Percentiles rank a stretch among this genome's conserved stretches.
Conservation (phyloP, 495 filamentous ascomycete genomes). For the Neurospora sublineolata region DNA sequence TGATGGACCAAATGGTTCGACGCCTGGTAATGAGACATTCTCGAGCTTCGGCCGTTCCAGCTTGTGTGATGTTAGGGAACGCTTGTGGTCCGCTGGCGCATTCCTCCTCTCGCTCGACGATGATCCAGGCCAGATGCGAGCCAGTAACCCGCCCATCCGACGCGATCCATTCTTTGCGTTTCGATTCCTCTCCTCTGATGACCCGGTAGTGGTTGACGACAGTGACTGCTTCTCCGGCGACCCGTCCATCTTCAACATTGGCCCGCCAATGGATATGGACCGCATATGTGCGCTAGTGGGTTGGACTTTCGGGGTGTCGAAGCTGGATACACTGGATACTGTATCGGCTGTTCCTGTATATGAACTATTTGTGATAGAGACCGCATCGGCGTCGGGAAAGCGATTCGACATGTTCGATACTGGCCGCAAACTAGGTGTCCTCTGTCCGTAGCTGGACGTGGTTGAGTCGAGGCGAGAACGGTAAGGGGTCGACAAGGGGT, state of each 20-base stretch:
- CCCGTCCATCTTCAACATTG: not conserved
- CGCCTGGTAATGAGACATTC: not conserved
- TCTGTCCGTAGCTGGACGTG: not conserved
- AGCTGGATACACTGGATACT: not conserved
- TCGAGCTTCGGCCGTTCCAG: not conserved
- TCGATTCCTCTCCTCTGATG: not conserved
- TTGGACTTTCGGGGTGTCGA: not conserved
- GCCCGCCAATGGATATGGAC: not conserved
- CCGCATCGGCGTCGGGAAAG: not conserved
- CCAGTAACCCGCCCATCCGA: not conserved
- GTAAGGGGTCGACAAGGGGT: not conserved
- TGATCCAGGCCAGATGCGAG: not conserved
- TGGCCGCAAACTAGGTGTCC: not conserved
- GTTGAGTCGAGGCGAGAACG: not conserved
- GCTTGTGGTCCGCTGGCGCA: not conserved
- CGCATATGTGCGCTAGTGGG: not conserved
- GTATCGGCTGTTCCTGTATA: not conserved
- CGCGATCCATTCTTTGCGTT: not conserved
- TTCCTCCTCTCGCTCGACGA: not conserved
- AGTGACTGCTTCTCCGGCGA: not conserved
- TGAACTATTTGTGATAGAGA: not conserved
- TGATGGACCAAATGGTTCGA: not conserved
- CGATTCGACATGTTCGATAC: not conserved
- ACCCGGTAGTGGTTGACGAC: not conserved
- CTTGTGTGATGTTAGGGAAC: not conserved